phyloP scores from a whole-genome alignment of 1,139 yeast genomes.

The Debaryomycetaceae sp. region DNA sequence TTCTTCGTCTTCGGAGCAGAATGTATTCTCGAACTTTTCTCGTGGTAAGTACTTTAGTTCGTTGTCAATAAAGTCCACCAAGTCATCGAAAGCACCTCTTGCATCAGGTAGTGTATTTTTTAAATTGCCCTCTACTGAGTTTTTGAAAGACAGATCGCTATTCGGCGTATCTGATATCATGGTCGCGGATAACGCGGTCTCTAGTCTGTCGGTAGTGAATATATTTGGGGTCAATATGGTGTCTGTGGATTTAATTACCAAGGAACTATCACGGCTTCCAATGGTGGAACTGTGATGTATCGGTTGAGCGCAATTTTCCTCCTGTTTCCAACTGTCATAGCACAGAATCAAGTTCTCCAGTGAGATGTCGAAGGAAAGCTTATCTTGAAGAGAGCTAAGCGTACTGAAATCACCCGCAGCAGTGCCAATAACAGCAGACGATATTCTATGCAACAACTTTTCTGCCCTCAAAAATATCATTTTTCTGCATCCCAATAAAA shows the following conservation, averaged over 20 bases:
- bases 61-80: not conserved
- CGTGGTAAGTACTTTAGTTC: not conserved
- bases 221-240: not conserved
- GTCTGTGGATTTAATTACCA: not conserved
- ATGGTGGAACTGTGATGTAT: not conserved
- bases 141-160: not conserved
- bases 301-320: not conserved
- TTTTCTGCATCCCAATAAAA: not conserved
- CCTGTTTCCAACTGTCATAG: not conserved
- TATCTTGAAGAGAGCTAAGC: not conserved
- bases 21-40: not conserved
- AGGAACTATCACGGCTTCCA: not conserved
- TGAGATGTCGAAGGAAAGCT: not conserved
- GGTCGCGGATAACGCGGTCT: not conserved
- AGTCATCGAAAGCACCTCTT: not conserved
- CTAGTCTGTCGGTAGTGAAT: not conserved
- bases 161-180: not conserved
- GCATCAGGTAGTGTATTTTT: not conserved
- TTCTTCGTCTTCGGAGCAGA: not conserved
- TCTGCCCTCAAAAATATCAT: not conserved
- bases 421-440: not conserved
- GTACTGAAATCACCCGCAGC: not conserved
- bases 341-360: not conserved
- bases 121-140: not conserved
- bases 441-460: not conserved